Base-by-base conservation (phyloP, 345 rosid species). In the Populus davidiana region DNA sequence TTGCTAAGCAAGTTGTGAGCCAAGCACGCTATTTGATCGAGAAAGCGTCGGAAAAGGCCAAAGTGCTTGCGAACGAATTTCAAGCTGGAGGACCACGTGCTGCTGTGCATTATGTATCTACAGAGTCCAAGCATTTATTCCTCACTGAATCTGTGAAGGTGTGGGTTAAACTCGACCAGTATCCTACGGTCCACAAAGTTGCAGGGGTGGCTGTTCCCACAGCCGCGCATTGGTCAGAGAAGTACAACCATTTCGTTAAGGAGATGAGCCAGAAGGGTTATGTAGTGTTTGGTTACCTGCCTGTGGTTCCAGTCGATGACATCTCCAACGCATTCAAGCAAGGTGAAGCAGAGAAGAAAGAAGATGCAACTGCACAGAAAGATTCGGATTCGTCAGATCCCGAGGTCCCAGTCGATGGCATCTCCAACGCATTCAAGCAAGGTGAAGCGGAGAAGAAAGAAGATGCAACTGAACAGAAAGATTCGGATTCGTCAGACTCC, bases 261-360 rank as follows among this genome's bases (percentile, higher is more conserved):
- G 80, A 86, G 54, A 65, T 89, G 91, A 64, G 71, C 31, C 81
- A 63, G 79, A 93, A 85, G 86, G 99, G 98, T n/a, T 87, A 89
- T 72, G 52, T 86, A 8, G 69, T 86, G 21, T 76, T 91, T 20
- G 77, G 88, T 6, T 87, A 84, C 80, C 72, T 95, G 39, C 98
- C 99, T 0, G 69, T 87, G 76, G 85, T 95, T 27, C 98, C 99
- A 6, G 62, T 91, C 20, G 98, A 88, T 70, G 95, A 90, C 70
- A 82, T 93, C 14, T 79, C 85, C 1, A 82, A 87, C 83, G 87
- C 90, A 43, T 90, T 85, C 78, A 78, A 90, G 80, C 86, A 85
- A 39, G 76, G 79, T 9, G 76, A 78, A 59, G 85, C 87, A 1
- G 77, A 49, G 33, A 82, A 89, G 81, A 84, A 81, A 78, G 85